Base-by-base conservation (phyloP, 2,329 filamentous ascomycete species). In the Talaromyces sp. region DNA sequence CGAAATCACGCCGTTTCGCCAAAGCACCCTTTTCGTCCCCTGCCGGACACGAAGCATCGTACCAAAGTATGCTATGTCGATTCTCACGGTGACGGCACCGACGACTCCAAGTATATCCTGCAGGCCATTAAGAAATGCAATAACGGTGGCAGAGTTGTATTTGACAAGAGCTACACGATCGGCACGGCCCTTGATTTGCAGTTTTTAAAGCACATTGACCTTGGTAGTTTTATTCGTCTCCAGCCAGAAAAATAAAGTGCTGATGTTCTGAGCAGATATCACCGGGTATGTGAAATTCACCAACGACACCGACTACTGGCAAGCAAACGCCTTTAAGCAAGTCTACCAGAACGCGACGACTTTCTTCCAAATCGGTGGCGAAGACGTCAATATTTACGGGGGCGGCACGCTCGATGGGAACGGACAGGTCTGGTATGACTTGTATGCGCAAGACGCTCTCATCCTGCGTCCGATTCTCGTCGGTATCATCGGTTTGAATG, bases 301-400 rank as follows among this genome's bases (percentile, higher is more conserved):
- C 59, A 81, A 86, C 56, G 85, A 90, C 68, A 86, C 85, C 1
- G 80, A 84, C 64, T 90, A 89, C 72, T 90, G 88, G 88, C 80
- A 86, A 63, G 79, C 78, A 9, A 80, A 88, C 66, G 79, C 81
- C 48, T 89, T 89, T 78, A 81, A 81, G 59, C 85, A 86, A 27
- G 77, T 75, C 6, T 90, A 84, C 74, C 88, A 90, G 66, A 88
- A 88, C 63, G 81, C 83, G 5, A 86, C 84, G 0, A 84, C 84
- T 1, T 88, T 89, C 77, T 89, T 86, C 79, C 81, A 85, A 68
- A 79, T 88, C 41, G 86, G 87, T 46, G 87, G 87, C 31, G 75
- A 81, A 21, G 85, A 84, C 71, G 83, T 90, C 11, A 86, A 88
- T 61, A 80, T 90, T 52, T 90, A 88, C 62, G 88, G 87, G 0